A percentile compares a stretch with the other conserved stretches of the same genome.
Conservation (phyloP, 768 basidiomycete genomes). For the Xanthoconium stramineum region DNA sequence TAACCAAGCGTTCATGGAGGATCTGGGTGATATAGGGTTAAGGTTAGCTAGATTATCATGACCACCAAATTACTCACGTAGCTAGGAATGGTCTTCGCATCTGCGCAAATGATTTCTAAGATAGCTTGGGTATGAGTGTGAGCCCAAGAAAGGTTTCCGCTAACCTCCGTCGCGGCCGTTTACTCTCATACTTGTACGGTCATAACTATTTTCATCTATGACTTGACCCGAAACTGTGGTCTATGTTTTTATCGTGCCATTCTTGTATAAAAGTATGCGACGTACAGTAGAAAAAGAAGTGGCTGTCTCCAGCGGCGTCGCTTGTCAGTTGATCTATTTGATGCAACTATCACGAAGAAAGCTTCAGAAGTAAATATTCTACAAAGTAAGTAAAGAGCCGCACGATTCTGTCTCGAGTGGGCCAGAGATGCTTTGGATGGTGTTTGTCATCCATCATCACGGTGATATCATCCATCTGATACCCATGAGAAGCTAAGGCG, state of each 20-base stretch:
- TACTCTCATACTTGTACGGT: slow-evolving; percentile 39
- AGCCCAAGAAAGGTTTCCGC: background rate
- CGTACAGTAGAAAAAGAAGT: slow-evolving; percentile 57
- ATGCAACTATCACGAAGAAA: slow-evolving; percentile 23
- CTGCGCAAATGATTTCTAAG: slow-evolving; percentile 21
- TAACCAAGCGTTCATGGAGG: slow-evolving; percentile 20
- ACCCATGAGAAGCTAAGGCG: slow-evolving; percentile 34
- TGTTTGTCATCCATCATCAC: slow-evolving; percentile 39
- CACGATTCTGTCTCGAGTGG: slow-evolving; percentile 46
- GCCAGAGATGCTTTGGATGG: slow-evolving; percentile 33
- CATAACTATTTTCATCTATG: slow-evolving; percentile 7
- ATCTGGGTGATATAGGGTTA: slow-evolving; percentile 8
- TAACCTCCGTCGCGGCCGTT: slow-evolving; percentile 49
- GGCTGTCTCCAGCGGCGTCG: slow-evolving; percentile 42
- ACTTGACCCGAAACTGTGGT: slow-evolving; percentile 23
- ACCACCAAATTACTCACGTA: slow-evolving; percentile 10
- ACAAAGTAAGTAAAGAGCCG: slow-evolving; percentile 3
- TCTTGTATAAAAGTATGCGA: too few relatives aligned
- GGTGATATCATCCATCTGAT: slow-evolving; percentile 38
- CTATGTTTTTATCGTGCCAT: background rate
- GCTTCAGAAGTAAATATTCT: background rate
- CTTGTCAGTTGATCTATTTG: slow-evolving; percentile 42
- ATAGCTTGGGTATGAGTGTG: background rate
- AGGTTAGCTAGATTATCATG: background rate
- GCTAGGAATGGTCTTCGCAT: slow-evolving; percentile 21